Conservation (phyloP, 1,139 yeast genomes). For the Magnusiomyces fungicola region DNA sequence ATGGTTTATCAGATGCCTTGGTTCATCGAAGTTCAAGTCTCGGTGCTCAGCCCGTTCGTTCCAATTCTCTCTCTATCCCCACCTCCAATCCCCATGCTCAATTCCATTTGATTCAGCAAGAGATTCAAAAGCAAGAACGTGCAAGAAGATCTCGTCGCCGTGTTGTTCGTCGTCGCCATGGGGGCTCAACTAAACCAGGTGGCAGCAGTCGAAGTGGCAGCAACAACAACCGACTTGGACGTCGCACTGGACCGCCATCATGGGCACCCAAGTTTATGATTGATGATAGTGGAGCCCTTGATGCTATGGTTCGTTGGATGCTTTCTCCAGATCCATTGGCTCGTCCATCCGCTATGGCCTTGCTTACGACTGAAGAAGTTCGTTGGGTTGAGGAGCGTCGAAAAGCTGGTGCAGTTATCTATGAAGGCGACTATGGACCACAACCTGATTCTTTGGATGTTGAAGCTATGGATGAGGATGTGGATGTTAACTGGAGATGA, state of each 20-base stretch:
- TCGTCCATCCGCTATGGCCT: conserved; percentile 69
- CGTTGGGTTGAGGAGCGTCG: conserved; percentile 72
- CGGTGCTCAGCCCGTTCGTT: too few species aligned
- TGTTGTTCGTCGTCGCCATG: background rate
- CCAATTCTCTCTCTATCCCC: too few species aligned
- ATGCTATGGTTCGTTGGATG: conserved; percentile 80
- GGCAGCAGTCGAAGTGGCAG: background rate
- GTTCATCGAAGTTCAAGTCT: too few species aligned
- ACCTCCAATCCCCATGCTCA: background rate
- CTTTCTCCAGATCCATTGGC: conserved; percentile 76
- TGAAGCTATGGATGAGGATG: conserved; percentile 17
- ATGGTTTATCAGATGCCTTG: too few species aligned
- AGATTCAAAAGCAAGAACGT: background rate
- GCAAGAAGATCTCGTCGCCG: background rate
- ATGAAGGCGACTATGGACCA: conserved; percentile 96
- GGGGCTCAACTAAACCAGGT: background rate
- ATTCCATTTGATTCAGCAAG: background rate
- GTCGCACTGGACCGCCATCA: conserved; percentile 37
- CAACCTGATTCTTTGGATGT: conserved; percentile 33
- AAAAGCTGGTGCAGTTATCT: conserved; percentile 91
- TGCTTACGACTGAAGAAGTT: conserved; percentile 66
- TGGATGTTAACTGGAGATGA: conserved; percentile 25
- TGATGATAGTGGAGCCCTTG: conserved; percentile 68
- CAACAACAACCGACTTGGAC: background rate
- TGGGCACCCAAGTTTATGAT: conserved; percentile 86